phyloP scores from a whole-genome alignment of 1,284 basidiomycete species.

The Calocybe gambosa region DNA sequence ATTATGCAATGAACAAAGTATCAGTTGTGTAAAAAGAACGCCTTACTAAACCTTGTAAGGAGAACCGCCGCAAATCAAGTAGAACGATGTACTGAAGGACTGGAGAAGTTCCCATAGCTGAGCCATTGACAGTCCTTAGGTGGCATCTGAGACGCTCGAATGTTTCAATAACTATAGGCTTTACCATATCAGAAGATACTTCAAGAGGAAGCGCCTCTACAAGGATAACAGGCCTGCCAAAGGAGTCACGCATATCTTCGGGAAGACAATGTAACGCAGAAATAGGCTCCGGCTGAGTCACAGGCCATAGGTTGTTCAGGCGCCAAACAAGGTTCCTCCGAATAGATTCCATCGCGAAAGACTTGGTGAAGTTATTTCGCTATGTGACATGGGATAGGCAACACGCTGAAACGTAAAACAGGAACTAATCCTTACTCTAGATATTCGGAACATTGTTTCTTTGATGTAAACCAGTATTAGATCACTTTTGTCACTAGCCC shows the following conservation, averaged over 20 bases:
- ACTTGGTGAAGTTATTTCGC: constrained; percentile 61
- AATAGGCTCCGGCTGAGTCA: constrained; percentile 24
- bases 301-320: constrained; percentile 39
- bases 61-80: constrained; percentile 58
- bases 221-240: constrained; percentile 58
- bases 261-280: constrained; percentile 48
- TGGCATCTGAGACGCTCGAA: constrained; percentile 52
- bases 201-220: constrained; percentile 35
- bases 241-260: constrained; percentile 42
- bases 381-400: constrained; percentile 24
- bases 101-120: constrained; percentile 19
- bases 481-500: not conserved
- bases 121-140: constrained; percentile 37
- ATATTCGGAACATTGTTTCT: constrained; percentile 63
- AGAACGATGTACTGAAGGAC: constrained; percentile 64
- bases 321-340: constrained; percentile 56
- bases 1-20: constrained; percentile 8
- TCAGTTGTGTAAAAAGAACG: constrained; percentile 6
- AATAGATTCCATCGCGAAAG: constrained; percentile 58
- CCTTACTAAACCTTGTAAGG: constrained; percentile 57
- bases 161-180: constrained; percentile 38
- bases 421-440: constrained; percentile 41
- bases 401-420: constrained; percentile 9
- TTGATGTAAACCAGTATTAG: constrained; percentile 8
- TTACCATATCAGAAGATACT: constrained; percentile 30